Base-by-base conservation (phyloP, 257 asterid species). In the Coffea eugenioides region DNA sequence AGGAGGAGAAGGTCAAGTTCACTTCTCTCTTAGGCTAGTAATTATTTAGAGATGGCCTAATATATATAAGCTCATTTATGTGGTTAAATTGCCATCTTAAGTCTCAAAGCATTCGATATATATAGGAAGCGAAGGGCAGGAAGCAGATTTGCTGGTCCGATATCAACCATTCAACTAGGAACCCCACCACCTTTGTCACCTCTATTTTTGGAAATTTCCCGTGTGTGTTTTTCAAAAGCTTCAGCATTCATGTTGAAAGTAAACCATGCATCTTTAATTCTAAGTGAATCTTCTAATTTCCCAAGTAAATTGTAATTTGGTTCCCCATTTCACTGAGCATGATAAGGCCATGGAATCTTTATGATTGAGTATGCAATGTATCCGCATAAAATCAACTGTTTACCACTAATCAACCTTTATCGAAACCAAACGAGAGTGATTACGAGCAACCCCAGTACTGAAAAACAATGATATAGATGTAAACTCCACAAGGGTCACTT, bases 111-210 rank as follows among this genome's bases (percentile, higher is more conserved):
- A 61, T 74, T 75, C 71, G 81, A 65, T n/a, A 74, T 52, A 65
- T n/a, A 74, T 54, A 52, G 84, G 69, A 43, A 52, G 6, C 34
- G 45, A 13, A 23, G 1, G 31, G 8, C 15, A 23, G 34, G 67
- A 61, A 6, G 34, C 12, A 61, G 4, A 57, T 57, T 8, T 61
- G 8, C 25, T 51, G 56, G 31, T 21, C 31, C 9, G n/a, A 4
- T n/a, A 61, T 23, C 13, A 12, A 61, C 14, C 67, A 61, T 23
- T 23, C 10, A 8, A 7, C 12, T 11, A 61, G 67, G 23, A 46
- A 73, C 57, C 34, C 72, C 78, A 51, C 34, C 11, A 59, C 48
- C n/a, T 74, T 74, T 74, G 48, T 66, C 74, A 31, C 27, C 10
- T 48, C 48, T 31, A 14, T 11, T 31, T 65, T 14, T 68, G 36